Evolutionary conservation across 2,329 filamentous ascomycete species (phyloP).

Genomic region (Stenocarpella maydis): DNA sequence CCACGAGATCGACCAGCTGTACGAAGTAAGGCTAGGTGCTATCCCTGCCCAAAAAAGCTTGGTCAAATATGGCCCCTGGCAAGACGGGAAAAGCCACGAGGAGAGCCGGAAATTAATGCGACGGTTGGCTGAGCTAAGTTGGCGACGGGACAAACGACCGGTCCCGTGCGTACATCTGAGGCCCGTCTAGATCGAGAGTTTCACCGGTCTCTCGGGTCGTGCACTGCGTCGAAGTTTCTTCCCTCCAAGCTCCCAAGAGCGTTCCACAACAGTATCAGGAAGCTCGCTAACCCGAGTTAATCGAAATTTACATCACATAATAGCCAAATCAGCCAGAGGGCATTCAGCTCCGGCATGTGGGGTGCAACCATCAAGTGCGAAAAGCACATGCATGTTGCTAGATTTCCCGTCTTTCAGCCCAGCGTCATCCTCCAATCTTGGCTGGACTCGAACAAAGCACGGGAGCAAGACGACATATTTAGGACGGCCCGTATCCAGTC

Average conservation of each 20-base stretch:
- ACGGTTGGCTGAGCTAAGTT: background rate
- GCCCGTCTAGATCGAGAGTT: background rate
- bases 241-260: conserved; percentile 12
- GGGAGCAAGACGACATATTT: background rate
- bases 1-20: conserved; percentile 5
- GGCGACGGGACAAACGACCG: background rate
- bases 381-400: background rate
- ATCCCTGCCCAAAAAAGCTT: conserved; percentile 22
- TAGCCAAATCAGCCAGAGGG: background rate
- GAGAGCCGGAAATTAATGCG: background rate
- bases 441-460: conserved; percentile 16
- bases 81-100: background rate
- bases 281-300: conserved; percentile 17
- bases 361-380: conserved; percentile 12
- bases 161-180: conserved; percentile 5
- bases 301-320: conserved; percentile 3
- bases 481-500: conserved; percentile 3
- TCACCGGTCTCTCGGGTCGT: conserved; percentile 15
- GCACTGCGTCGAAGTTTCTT: background rate
- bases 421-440: background rate
- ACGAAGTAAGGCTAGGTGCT: background rate
- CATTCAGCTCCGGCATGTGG: background rate
- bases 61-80: background rate
- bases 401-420: background rate
- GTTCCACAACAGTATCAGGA: conserved; percentile 23